Conservation (phyloP, 1,139 yeast genomes). For the Hemisphaericaspora xylofermentans region DNA sequence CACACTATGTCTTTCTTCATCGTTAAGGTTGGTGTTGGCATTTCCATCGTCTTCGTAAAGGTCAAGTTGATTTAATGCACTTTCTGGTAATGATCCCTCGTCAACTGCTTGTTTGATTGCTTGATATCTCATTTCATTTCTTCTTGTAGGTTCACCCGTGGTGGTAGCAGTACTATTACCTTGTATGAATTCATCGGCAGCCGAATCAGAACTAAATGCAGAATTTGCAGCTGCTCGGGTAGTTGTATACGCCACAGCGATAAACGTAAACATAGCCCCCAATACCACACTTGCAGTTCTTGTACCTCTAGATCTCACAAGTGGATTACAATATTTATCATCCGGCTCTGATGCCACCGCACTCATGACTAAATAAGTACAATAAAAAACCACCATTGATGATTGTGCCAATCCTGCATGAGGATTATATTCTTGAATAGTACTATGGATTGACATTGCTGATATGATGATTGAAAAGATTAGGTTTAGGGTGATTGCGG, state of each 20-base stretch:
- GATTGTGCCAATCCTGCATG: constrained; percentile 96
- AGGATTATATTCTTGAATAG: constrained; percentile 88
- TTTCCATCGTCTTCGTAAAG: constrained; percentile 47
- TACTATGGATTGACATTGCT: constrained; percentile 72
- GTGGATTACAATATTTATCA: constrained; percentile 86
- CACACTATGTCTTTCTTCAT: constrained; percentile 66
- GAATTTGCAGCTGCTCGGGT: constrained; percentile 90
- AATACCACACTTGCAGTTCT: constrained; percentile 83
- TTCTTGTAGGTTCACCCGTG: constrained; percentile 54
- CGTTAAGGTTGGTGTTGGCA: too few relatives aligned
- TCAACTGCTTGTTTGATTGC: constrained; percentile 93
- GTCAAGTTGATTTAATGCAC: constrained; percentile 77
- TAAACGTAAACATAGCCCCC: constrained; percentile 91
- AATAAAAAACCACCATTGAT: constrained; percentile 92
- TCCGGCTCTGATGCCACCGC: constrained; percentile 98
- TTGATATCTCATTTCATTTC: constrained; percentile 79
- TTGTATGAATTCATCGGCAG: constrained; percentile 3
- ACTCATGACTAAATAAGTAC: constrained; percentile 87
- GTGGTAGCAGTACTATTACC: constrained; percentile 13
- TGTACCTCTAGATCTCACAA: constrained; percentile 85
- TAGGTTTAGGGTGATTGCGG: constrained; percentile 79
- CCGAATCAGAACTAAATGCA: constrained; percentile 45
- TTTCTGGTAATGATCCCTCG: constrained; percentile 90
- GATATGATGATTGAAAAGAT: constrained; percentile 65
- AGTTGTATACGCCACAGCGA: constrained; percentile 96